Evolutionary conservation across 129 eudicot genomes (phyloP).

Genomic region (Flaveria robusta): DNA sequence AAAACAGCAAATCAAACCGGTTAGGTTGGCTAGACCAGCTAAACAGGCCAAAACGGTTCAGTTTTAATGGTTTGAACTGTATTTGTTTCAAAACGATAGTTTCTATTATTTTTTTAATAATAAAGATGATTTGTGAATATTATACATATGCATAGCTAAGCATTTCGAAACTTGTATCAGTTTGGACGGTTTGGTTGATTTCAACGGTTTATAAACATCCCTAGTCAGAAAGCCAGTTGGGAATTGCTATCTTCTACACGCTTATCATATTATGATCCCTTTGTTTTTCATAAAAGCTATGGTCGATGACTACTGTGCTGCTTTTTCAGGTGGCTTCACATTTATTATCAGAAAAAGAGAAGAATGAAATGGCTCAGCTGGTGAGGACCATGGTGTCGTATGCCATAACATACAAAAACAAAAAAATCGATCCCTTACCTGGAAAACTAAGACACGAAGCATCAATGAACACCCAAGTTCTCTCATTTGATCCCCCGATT

Average conservation of each 20-base stretch:
- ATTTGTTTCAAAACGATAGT: neutral
- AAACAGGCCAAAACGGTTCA: neutral
- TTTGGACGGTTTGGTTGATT: neutral
- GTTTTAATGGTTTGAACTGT: neutral
- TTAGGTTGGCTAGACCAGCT: neutral
- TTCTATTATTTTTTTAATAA: neutral
- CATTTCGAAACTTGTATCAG: neutral
- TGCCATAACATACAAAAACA: constrained; percentile 68
- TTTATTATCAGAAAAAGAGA: constrained; percentile 75
- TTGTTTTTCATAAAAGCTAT: constrained; percentile 23
- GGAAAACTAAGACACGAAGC: constrained; percentile 47
- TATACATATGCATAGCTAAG: neutral
- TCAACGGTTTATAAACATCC: neutral
- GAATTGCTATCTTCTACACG: constrained; percentile 17
- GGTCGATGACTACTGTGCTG: constrained; percentile 3
- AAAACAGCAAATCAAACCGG: neutral
- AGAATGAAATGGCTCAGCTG: constrained; percentile 56
- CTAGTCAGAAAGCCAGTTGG: neutral
- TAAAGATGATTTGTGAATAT: neutral
- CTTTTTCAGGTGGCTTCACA: constrained; percentile 77
- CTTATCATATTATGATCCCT: neutral
- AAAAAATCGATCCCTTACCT: constrained; percentile 52
- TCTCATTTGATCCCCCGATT: constrained; percentile 85
- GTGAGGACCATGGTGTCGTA: constrained; percentile 85
- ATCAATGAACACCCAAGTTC: constrained; percentile 50